Evolutionary conservation across 371 early-diverging fungal species (phyloP).

Genomic region (Saksenaea oblongispora): DNA sequence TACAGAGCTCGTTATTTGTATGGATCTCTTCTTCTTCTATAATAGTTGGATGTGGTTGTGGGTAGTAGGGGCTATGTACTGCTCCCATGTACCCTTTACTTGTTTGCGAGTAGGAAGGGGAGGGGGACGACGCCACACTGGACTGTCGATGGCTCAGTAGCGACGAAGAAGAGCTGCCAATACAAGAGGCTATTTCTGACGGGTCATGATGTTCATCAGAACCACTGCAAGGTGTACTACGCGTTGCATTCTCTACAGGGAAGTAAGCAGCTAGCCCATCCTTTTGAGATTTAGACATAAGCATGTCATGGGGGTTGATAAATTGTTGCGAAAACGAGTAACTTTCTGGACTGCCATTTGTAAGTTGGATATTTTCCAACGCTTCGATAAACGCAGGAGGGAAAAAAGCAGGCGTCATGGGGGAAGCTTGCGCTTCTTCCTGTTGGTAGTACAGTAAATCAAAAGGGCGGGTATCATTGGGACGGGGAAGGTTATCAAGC

Average conservation of each 20-base stretch:
- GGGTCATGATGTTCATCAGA: not conserved
- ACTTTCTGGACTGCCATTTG: not conserved
- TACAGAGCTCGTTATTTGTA: not conserved
- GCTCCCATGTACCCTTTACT: not conserved
- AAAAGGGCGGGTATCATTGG: conserved; percentile 4
- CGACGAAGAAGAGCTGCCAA: not conserved
- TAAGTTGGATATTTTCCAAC: conserved; percentile 33
- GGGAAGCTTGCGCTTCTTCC: conserved; percentile 13
- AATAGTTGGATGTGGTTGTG: not conserved
- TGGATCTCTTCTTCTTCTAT: not conserved
- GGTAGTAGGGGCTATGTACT: not conserved
- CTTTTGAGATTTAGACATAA: conserved; percentile 1
- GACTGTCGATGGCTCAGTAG: not conserved
- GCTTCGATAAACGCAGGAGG: conserved; percentile 60
- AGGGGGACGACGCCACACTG: not conserved
- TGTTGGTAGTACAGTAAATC: conserved; percentile 4
- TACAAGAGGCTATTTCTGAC: not conserved
- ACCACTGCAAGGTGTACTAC: not conserved
- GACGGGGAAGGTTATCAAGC: conserved; percentile 1
- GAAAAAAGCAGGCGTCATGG: conserved; percentile 59
- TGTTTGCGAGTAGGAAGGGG: not conserved
- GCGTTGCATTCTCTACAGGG: not conserved
- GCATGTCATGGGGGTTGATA: conserved; percentile 2
- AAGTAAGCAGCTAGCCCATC: not conserved
- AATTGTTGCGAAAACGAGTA: not conserved